These are phyloP conservation scores for Gracilaria domingensis DNA, from an alignment of 23 red algal species.

Conservation along the genomic window DNA sequence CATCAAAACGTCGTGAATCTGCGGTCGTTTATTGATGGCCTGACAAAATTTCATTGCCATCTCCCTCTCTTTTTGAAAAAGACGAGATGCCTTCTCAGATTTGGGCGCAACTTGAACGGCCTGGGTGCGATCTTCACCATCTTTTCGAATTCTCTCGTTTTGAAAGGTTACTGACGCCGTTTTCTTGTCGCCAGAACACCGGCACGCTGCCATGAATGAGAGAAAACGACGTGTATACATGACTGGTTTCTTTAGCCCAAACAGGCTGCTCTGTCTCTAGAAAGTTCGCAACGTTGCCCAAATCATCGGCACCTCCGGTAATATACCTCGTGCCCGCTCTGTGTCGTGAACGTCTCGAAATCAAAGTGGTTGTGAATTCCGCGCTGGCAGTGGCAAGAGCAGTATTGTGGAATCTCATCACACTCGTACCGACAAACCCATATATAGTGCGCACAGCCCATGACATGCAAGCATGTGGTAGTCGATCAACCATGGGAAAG, in stretches of 20 bases:
- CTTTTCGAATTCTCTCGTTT: background rate
- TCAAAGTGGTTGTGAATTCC: constrained; percentile 73
- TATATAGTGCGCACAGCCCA: constrained; percentile 80
- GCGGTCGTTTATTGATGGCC: background rate
- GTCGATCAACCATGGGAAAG: constrained; percentile 67
- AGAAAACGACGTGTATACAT: constrained; percentile 71
- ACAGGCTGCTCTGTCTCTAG: constrained; percentile 94
- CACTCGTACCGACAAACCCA: constrained; percentile 79
- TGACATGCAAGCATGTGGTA: constrained; percentile 8
- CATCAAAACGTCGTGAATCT: background rate
- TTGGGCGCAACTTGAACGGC: background rate
- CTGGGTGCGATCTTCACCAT: background rate
- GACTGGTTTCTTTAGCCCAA: constrained; percentile 47
- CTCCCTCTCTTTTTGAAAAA: background rate
- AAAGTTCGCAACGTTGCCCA: constrained; percentile 97
- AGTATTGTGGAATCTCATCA: constrained; percentile 58
- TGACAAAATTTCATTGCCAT: constrained; percentile 14
- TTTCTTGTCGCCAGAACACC: constrained; percentile 98
- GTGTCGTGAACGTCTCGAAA: constrained; percentile 78
- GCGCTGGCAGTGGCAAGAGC: constrained; percentile 27
- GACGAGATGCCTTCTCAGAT: background rate
- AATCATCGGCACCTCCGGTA: constrained; percentile 88
- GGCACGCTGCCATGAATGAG: constrained; percentile 91
- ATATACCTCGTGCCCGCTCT: constrained; percentile 91
- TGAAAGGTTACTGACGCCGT: constrained; percentile 40